A percentile compares a stretch with the other conserved stretches of the same genome.
Evolutionary conservation across 768 basidiomycete species (phyloP).

Genomic region (Cystofilobasidium capitatum): DNA sequence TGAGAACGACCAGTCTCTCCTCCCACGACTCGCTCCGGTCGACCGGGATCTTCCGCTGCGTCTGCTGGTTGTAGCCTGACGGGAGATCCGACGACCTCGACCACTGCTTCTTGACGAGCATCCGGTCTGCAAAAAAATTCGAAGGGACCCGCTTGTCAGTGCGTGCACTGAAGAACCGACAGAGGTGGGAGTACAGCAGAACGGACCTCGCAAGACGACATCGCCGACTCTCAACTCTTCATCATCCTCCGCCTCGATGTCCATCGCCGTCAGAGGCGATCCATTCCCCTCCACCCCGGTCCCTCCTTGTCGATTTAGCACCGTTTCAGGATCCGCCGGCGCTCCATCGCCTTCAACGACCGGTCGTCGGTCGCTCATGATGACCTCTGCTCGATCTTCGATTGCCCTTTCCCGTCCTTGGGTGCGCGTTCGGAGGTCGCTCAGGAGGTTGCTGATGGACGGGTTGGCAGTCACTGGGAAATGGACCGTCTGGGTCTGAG

Average conservation of each 20-base stretch:
- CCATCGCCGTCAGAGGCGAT: neutral
- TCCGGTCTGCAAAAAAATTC: slow-evolving; percentile 6
- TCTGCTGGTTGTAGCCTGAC: slow-evolving; percentile 15
- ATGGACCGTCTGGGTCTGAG: slow-evolving; percentile 4
- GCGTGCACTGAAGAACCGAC: neutral
- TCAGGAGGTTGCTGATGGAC: neutral
- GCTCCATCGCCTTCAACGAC: slow-evolving; percentile 5
- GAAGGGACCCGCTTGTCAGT: neutral
- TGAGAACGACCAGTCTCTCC: slow-evolving; percentile 25
- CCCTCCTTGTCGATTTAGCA: neutral
- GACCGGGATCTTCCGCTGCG: slow-evolving; percentile 14
- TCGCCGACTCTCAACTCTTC: slow-evolving; percentile 5
- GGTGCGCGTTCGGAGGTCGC: neutral
- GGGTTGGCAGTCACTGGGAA: neutral
- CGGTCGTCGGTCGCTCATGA: neutral
- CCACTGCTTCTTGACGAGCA: slow-evolving; percentile 24
- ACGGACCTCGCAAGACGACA: slow-evolving; percentile 24
- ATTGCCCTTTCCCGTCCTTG: neutral
- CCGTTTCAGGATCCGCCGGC: slow-evolving; percentile 11
- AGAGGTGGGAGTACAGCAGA: neutral
- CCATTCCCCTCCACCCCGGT: neutral
- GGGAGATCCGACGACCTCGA: slow-evolving; percentile 11
- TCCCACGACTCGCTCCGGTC: slow-evolving; percentile 25
- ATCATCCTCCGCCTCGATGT: neutral
- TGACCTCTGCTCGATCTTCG: slow-evolving; percentile 1